Evolutionary conservation across 1,139 yeast species (phyloP), one percentile per base, ranked within the genome.

Genomic region (Magnusiomyces magnusii): DNA sequence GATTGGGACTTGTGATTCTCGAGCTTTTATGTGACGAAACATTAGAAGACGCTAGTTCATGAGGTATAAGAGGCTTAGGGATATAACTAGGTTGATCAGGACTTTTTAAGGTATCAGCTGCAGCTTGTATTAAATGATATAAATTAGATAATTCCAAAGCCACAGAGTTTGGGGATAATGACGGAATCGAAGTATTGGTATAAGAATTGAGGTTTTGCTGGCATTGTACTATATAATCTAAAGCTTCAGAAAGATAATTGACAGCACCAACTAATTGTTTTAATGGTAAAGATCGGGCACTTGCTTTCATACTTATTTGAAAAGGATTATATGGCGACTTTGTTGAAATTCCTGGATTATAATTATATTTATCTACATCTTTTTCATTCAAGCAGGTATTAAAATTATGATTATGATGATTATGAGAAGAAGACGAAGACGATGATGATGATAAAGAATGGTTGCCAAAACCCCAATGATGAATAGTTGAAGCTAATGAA

Each of bases 181-280:
- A 10, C 3, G 17, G n/a, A n/a, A n/a, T n/a, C 3, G n/a, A 27
- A 17, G 3, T 44, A 5, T 44, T 5, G 25, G 10, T 27, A 44
- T 19, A 3, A 7, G 44, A 41, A 41, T 19, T 19, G 44, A 3
- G 27, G 3, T 13, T 17, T 44, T 44, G 13, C 21, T 44, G 24
- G 49, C 15, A 7, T 10, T 39, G 25, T 24, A n/a, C 9, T 31
- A 24, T 27, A 47, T 50, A 13, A 15, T n/a, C 53, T 25, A 52
- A 59, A 2, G 60, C 60, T 41, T 58, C 57, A 23, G 54, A 59
- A 24, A 67, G 59, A 54, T 62, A 62, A 47, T 68, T 67, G 31
- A 63, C 66, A 9, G 69, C 63, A 51, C 67, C 69, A 15, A 66
- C 70, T 1, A 66, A 62, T 56, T 68, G 71, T 2, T 58, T 57